phyloP scores from a whole-genome alignment of 345 rosid species.

The Passiflora organensis region DNA sequence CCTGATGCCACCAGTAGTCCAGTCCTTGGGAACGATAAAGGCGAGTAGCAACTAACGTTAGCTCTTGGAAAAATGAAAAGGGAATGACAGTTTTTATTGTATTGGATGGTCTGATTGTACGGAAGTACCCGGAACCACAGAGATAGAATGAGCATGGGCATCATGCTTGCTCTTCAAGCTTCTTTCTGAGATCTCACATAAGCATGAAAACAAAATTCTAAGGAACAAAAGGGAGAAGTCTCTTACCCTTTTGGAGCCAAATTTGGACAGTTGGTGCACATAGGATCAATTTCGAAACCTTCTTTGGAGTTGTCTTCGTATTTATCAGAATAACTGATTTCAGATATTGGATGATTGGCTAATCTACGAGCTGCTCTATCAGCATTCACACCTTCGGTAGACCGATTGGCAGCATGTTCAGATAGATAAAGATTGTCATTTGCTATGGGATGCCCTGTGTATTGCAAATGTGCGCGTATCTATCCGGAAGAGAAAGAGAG shows the following conservation, averaged over 20 bases:
- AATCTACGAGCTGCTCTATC: slow-evolving; percentile 47
- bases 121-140: neutral
- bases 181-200: too few species aligned
- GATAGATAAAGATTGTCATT: slow-evolving; percentile 78
- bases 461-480: slow-evolving; percentile 91
- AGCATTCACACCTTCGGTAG: slow-evolving; percentile 39
- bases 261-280: slow-evolving; percentile 77
- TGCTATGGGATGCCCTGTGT: slow-evolving; percentile 81
- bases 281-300: slow-evolving; percentile 70
- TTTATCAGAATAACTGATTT: slow-evolving; percentile 13
- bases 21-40: neutral
- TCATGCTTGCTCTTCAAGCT: neutral
- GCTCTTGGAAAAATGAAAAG: too few species aligned
- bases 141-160: neutral
- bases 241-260: slow-evolving; percentile 75
- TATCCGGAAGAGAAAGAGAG: slow-evolving; percentile 46
- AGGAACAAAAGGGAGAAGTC: neutral
- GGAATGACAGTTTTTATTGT: too few species aligned
- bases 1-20: neutral
- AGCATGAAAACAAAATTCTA: too few species aligned
- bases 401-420: slow-evolving; percentile 31
- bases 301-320: slow-evolving; percentile 31
- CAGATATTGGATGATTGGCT: slow-evolving; percentile 20
- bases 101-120: too few species aligned
- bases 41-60: neutral